Conservation (phyloP, 176 grass and related monocot species). For the Bromus sterilis region DNA sequence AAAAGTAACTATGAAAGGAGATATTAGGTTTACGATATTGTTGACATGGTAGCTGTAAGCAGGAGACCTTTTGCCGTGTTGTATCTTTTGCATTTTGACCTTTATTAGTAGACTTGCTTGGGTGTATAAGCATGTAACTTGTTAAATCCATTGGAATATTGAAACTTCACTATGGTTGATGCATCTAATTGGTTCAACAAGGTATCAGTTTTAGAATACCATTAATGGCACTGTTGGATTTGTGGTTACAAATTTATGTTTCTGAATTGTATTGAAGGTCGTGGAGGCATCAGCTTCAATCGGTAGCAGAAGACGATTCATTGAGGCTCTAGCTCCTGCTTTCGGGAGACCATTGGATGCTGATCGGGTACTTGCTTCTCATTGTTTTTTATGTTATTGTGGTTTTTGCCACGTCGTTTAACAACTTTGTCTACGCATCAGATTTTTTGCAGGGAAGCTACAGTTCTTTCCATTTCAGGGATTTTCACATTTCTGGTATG, state of each 20-base stretch:
- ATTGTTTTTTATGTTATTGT: constrained; percentile 4
- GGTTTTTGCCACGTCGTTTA: neutral
- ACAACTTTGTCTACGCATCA: constrained; percentile 25
- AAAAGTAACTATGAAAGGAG: neutral
- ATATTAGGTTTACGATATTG: neutral
- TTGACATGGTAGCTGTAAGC: neutral
- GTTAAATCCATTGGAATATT: neutral
- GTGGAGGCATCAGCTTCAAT: constrained; percentile 85
- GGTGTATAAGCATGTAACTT: neutral
- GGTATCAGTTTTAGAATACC: neutral
- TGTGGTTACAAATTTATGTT: constrained; percentile 6
- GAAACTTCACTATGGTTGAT: neutral
- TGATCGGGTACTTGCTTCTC: constrained; percentile 52
- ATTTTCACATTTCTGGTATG: constrained; percentile 96
- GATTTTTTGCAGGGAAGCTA: constrained; percentile 87
- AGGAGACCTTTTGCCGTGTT: neutral
- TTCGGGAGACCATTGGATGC: constrained; percentile 90
- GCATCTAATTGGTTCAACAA: constrained; percentile 8
- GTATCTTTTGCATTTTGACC: neutral
- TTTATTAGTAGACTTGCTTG: neutral
- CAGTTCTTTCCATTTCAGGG: constrained; percentile 65
- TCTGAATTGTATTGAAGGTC: constrained; percentile 45
- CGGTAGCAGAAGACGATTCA: constrained; percentile 89
- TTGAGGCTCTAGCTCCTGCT: constrained; percentile 67
- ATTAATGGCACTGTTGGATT: neutral